phyloP scores from a whole-genome alignment of 805 yeast genomes.

The Saccharomycopsis malanga region DNA sequence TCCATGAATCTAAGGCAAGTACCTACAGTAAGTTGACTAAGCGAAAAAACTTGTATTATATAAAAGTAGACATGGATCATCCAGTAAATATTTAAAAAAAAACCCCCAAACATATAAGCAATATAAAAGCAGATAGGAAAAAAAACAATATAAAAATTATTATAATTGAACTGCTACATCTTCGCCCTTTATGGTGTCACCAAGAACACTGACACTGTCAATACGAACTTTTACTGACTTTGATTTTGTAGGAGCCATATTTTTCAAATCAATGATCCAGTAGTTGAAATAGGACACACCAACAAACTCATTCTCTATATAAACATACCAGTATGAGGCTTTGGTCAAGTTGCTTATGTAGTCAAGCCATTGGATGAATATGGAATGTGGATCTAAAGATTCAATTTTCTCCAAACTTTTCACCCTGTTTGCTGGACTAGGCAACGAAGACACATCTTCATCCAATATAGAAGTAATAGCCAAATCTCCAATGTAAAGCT shows the following conservation, averaged over 20 bases:
- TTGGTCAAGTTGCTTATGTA: constrained; percentile 19
- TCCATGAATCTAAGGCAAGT: no score
- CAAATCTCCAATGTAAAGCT: constrained; percentile 26
- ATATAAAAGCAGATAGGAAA: not conserved
- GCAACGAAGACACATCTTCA: constrained; percentile 13
- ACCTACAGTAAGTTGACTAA: no score
- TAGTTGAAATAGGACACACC: constrained; percentile 24
- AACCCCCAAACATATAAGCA: not conserved
- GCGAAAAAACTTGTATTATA: no score
- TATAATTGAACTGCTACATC: constrained; percentile 9
- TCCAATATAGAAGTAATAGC: constrained; percentile 17
- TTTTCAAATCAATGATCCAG: constrained; percentile 16
- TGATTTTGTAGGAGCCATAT: not conserved
- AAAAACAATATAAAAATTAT: not conserved
- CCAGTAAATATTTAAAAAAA: not conserved
- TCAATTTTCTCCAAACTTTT: not conserved
- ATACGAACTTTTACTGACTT: constrained; percentile 22
- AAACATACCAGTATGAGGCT: constrained; percentile 29
- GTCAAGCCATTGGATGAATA: constrained; percentile 26
- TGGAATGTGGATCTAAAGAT: constrained; percentile 9
- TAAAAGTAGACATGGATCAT: no score
- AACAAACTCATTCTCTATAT: constrained; percentile 27
- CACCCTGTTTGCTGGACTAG: constrained; percentile 3
- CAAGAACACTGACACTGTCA: constrained; percentile 26
- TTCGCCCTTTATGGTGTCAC: constrained; percentile 20